phyloP scores from a whole-genome alignment of 2,329 filamentous ascomycete genomes.

The Botryotinia narcissicola region DNA sequence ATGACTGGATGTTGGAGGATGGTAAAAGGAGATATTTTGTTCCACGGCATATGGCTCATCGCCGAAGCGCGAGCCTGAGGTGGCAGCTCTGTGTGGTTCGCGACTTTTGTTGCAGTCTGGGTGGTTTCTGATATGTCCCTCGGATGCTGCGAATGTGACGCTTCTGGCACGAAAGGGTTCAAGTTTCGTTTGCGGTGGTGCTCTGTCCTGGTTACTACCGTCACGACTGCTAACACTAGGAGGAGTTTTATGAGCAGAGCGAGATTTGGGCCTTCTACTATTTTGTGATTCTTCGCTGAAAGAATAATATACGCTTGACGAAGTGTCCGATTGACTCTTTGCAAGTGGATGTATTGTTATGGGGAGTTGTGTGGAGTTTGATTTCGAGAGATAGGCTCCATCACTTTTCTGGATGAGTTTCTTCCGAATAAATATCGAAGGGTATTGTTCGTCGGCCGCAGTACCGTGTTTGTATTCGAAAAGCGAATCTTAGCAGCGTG shows the following conservation, averaged over 20 bases:
- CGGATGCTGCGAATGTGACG: not conserved
- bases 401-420: not conserved
- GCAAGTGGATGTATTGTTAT: not conserved
- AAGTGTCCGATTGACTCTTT: not conserved
- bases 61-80: not conserved
- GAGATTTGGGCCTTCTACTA: not conserved
- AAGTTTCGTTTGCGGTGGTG: not conserved
- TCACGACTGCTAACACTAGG: not conserved
- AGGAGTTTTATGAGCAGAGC: not conserved
- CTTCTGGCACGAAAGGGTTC: not conserved
- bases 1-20: not conserved
- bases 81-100: not conserved
- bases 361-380: not conserved
- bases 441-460: too few relatives aligned
- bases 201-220: not conserved
- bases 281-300: not conserved
- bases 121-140: rapidly evolving
- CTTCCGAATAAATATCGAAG: not conserved
- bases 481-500: not conserved
- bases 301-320: not conserved
- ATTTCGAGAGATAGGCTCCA: not conserved
- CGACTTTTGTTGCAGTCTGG: not conserved
- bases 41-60: not conserved
- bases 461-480: not conserved
- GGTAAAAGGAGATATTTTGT: not conserved